Evolutionary conservation across 305 asterid genomes (phyloP).

Genomic region (Salvia sclarea): DNA sequence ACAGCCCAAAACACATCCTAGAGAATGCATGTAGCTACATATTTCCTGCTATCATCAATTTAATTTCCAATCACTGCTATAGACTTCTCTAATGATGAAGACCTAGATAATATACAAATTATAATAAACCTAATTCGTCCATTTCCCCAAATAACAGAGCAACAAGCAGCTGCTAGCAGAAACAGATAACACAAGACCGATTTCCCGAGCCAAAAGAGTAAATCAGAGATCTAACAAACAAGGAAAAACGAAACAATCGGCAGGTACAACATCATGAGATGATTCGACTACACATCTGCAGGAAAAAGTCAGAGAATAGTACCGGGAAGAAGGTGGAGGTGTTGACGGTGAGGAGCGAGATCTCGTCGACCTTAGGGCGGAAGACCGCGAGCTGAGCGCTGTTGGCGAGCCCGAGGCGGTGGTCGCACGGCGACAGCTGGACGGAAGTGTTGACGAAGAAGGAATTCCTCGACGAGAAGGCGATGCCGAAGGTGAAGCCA

Average conservation of each 20-base stretch:
- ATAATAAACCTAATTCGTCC: constrained; percentile 4
- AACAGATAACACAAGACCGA: not conserved
- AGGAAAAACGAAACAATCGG: not conserved
- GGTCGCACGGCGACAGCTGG: constrained; percentile 88
- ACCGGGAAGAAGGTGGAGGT: constrained; percentile 81
- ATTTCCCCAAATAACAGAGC: constrained; percentile 16
- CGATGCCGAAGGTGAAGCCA: constrained; percentile 86
- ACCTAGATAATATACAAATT: not conserved
- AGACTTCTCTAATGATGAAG: not conserved
- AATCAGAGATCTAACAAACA: constrained; percentile 13
- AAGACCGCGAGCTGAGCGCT: constrained; percentile 80
- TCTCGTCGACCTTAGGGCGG: constrained; percentile 96
- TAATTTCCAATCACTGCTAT: not conserved
- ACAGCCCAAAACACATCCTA: constrained; percentile 10
- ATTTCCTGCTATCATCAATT: not conserved
- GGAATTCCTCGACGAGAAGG: constrained; percentile 51
- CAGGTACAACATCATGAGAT: not conserved
- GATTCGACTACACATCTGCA: no score
- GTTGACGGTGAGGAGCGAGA: constrained; percentile 85
- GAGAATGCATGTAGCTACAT: not conserved
- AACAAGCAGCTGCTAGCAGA: constrained; percentile 4
- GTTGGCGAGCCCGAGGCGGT: constrained; percentile 59
- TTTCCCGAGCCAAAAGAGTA: not conserved
- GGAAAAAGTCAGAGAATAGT: constrained; percentile 23
- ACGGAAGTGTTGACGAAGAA: constrained; percentile 56